Percentiles rank a stretch among this genome's conserved stretches.
phyloP scores from a whole-genome alignment of 768 basidiomycete species.

The Suillus fuscotomentosus region DNA sequence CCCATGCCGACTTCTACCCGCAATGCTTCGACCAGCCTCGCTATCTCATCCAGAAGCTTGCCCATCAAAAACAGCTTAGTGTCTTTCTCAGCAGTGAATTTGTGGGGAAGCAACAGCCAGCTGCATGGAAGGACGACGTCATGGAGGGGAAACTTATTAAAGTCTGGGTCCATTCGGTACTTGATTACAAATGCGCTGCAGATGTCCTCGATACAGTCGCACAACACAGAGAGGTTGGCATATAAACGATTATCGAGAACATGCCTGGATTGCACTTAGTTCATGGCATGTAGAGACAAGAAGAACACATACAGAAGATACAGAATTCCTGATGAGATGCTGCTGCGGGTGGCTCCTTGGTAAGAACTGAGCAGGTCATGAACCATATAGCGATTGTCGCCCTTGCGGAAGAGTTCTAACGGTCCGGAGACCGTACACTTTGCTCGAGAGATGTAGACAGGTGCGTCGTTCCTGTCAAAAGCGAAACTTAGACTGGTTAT shows the following conservation, averaged over 20 bases:
- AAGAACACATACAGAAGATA: background rate
- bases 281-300: background rate
- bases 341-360: conserved; percentile 24
- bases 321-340: conserved; percentile 35
- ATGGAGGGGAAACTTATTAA: conserved; percentile 31
- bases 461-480: conserved; percentile 36
- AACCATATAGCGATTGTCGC: conserved; percentile 24
- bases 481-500: conserved; percentile 35
- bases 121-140: conserved; percentile 51
- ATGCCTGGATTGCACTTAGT: conserved; percentile 34
- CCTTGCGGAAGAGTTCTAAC: conserved; percentile 6
- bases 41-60: conserved; percentile 19
- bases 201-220: conserved; percentile 50
- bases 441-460: conserved; percentile 34
- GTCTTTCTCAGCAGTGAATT: conserved; percentile 14
- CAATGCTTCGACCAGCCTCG: conserved; percentile 27
- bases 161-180: conserved; percentile 16
- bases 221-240: conserved; percentile 48
- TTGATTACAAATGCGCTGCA: conserved; percentile 41
- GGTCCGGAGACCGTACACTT: conserved; percentile 20
- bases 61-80: conserved; percentile 3
- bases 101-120: conserved; percentile 39
- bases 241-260: conserved; percentile 35
- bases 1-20: conserved; percentile 28
- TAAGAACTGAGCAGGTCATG: conserved; percentile 31